These are phyloP conservation scores for Cladorrhinum samala DNA, from an alignment of 495 filamentous ascomycete species.

Conservation along the genomic window DNA sequence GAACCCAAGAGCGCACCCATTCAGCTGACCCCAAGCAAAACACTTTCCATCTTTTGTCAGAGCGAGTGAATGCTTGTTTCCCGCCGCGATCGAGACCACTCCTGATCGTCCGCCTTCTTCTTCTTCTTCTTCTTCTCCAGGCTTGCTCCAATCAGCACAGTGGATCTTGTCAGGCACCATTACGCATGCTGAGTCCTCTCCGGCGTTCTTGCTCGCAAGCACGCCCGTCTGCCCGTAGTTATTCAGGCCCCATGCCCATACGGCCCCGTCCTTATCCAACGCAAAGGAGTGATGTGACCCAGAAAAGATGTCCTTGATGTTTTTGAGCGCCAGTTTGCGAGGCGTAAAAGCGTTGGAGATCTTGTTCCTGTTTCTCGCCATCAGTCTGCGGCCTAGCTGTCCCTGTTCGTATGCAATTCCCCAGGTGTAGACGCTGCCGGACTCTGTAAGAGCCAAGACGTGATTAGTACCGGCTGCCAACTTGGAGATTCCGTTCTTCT, in stretches of 20 bases:
- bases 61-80: background rate
- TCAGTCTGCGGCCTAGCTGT: background rate
- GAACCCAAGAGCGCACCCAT: background rate
- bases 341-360: background rate
- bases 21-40: background rate
- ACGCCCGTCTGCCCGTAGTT: background rate
- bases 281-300: conserved; percentile 1
- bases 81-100: background rate
- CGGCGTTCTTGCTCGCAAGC: background rate
- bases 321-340: background rate
- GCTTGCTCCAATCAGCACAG: background rate
- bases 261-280: background rate
- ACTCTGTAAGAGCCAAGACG: background rate
- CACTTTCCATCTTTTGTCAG: background rate
- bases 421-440: background rate
- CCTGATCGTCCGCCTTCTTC: no score
- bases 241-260: background rate
- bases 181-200: background rate
- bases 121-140: background rate
- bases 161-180: background rate
- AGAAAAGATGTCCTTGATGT: background rate
- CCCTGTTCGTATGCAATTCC: background rate
- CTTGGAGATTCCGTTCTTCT: no score
- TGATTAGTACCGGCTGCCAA: background rate
- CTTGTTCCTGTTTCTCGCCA: background rate